Evolutionary conservation across 805 yeast species (phyloP), one percentile per base, ranked within the genome.

Genomic region (Hanseniaspora mollemarum): DNA sequence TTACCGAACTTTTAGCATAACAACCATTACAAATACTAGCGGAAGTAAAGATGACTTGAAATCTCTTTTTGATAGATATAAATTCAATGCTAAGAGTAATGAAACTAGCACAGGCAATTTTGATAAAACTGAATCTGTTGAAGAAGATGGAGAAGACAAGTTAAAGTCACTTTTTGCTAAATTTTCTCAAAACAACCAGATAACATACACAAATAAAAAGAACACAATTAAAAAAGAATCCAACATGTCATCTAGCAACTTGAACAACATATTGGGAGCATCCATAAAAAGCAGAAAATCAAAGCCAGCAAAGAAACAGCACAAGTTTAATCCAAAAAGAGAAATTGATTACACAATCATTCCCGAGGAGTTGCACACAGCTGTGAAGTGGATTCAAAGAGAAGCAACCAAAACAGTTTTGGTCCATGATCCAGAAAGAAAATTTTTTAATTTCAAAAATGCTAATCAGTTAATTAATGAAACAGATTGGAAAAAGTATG

Each of bases 401-500:
- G 35, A 31, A 31, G 24, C 21, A 8, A 15, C 43, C 5, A 31
- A 7, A 38, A 22, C 16, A 4, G 51, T 48, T 13, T 22, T 38
- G 2, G 21, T 40, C 2, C 41, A 29, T 33, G 38, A 31, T 9
- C 36, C 19, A 2, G 15, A 18, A 48, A 26, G 19, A 25, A 12
- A 40, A 10, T 19, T 40, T 3, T 40, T 29, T 9, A 19, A 32
- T 9, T 40, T 48, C 10, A 40, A 21, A 29, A 40, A 37, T 8
- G 25, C 16, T 10, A 18, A 3, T 5, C 33, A 25, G n/a, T 35
- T 42, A 21, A 19, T 48, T 7, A 48, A 48, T 12, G 19, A 2
- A 16, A 16, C 41, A 7, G 22, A 48, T 35, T 48, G 51, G 51
- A 25, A 29, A 12, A 13, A n/a, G 7, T n/a, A 40, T 28, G 51